phyloP scores from a whole-genome alignment of 176 grass and related monocot genomes.

The Sorghum bicolor region DNA sequence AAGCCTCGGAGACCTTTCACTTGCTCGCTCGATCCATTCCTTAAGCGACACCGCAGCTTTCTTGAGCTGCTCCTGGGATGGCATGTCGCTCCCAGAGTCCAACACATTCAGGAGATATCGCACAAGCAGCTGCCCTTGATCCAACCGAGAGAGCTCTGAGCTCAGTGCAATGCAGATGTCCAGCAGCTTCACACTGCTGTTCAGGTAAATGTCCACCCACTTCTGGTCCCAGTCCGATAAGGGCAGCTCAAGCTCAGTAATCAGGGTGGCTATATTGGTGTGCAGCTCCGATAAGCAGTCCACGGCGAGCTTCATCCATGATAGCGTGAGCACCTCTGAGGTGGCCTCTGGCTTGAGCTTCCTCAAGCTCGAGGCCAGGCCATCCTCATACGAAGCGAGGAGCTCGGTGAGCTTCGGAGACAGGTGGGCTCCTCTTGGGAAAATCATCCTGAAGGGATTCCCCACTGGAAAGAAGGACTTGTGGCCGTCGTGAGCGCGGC shows the following conservation, averaged over 20 bases:
- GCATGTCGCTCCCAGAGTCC: slow-evolving; percentile 8
- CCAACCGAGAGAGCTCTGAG: slow-evolving; percentile 69
- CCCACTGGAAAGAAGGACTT: slow-evolving; percentile 47
- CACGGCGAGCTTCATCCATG: slow-evolving; percentile 65
- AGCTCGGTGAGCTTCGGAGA: slow-evolving; percentile 48
- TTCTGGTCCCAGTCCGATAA: slow-evolving; percentile 87
- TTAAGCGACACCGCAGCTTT: slow-evolving; percentile 43
- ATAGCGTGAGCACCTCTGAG: slow-evolving; percentile 54
- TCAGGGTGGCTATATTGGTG: slow-evolving; percentile 47
- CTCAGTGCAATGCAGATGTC: slow-evolving; percentile 73
- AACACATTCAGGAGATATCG: slow-evolving; percentile 64
- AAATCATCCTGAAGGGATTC: slow-evolving; percentile 56
- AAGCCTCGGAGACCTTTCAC: slow-evolving; percentile 44
- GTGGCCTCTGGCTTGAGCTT: slow-evolving; percentile 52
- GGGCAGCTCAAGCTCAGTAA: slow-evolving; percentile 71
- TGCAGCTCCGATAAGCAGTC: slow-evolving; percentile 55
- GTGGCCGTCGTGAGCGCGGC: slow-evolving; percentile 43
- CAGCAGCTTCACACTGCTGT: slow-evolving; percentile 76
- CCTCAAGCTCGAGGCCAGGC: slow-evolving; percentile 48
- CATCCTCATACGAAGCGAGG: slow-evolving; percentile 52
- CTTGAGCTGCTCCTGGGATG: slow-evolving; percentile 49
- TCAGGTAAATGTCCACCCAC: slow-evolving; percentile 86
- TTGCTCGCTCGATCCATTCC: slow-evolving; percentile 52
- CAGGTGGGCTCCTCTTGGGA: slow-evolving; percentile 41
- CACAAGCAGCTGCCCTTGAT: slow-evolving; percentile 74